A percentile compares a stretch with the other conserved stretches of the same genome.
Conservation (phyloP, 2,329 filamentous ascomycete species). For the Shiraia bambusicola region DNA sequence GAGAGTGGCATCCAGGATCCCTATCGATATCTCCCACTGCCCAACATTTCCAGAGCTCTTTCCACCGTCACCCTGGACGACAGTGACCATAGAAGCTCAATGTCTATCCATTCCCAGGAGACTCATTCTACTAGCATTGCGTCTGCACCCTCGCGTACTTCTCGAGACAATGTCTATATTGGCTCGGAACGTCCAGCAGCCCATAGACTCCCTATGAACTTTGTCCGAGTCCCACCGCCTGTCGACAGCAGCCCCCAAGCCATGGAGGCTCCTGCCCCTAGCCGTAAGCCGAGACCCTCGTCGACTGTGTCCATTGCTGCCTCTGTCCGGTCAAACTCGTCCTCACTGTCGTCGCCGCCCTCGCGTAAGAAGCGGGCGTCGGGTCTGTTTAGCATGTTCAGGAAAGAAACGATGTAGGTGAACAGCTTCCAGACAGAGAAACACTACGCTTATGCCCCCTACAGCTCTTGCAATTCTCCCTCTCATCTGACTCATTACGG, state of each 20-base stretch:
- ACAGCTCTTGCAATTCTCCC: slow-evolving; percentile 29
- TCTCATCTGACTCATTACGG: slow-evolving; percentile 26
- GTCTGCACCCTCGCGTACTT: slow-evolving; percentile 37
- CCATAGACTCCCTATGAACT: slow-evolving; percentile 17
- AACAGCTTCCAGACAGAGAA: not conserved
- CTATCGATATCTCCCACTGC: slow-evolving; percentile 31
- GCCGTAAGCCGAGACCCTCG: slow-evolving; percentile 23
- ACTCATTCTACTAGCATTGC: slow-evolving; percentile 41
- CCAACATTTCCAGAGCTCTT: slow-evolving; percentile 29
- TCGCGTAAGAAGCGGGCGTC: slow-evolving; percentile 33
- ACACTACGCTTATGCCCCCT: slow-evolving; percentile 15
- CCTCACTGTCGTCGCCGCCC: slow-evolving; percentile 17
- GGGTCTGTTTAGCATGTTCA: slow-evolving; percentile 37
- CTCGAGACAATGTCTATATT: slow-evolving; percentile 29
- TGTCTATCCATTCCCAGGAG: slow-evolving; percentile 38
- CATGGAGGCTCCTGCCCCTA: slow-evolving; percentile 18
- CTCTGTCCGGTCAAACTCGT: slow-evolving; percentile 26
- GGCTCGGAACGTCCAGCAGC: slow-evolving; percentile 20
- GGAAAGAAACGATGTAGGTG: slow-evolving; percentile 32
- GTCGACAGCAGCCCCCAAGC: slow-evolving; percentile 20
- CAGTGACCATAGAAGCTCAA: slow-evolving; percentile 36
- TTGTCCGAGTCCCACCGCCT: slow-evolving; percentile 19
- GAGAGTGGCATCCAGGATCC: slow-evolving; percentile 38
- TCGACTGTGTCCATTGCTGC: slow-evolving; percentile 24
- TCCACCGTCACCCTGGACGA: slow-evolving; percentile 31